Evolutionary conservation across 495 filamentous ascomycete species (phyloP), one percentile per base, ranked within the genome.

Genomic region (Penicillium crystallinum): DNA sequence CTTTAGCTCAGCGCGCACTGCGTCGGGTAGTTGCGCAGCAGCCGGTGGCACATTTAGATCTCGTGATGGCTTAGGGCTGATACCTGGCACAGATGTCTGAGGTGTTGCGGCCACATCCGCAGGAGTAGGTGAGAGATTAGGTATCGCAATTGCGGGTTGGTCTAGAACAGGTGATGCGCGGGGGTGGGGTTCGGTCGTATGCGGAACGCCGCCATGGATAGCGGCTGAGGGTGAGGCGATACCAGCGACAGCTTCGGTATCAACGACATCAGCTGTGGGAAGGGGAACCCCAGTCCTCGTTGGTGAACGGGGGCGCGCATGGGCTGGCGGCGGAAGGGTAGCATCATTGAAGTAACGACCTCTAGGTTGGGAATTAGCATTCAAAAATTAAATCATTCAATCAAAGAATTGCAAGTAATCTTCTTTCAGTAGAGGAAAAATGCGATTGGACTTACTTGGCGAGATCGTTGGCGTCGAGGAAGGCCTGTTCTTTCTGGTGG

Each of bases 391-490:
- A 52, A 42, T 34, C 49, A 19, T 42, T 49, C 45, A 49, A 19
- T 54, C n/a, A 42, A 57, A 53, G 43, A 21, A 45, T 56, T 49
- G 52, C 18, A 52, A 48, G 19, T 52, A 38, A 50, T 44, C 41
- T 36, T 44, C 29, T 7, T 34, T 50, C 14, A 47, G 56, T 56
- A 53, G 37, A 54, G 46, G 39, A 46, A 45, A 14, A 41, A 30
- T 17, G 25, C 19, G 49, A 64, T 49, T 21, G 39, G 22, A 81
- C 86, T 71, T 83, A 95, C 91, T 84, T 83, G 46, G 82, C 60
- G 48, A 95, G 82, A 57, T 91, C 86, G 69, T 83, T 85, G 53
- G 78, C 79, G 52, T 88, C 79, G 36, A 96, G 77, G 57, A 91
- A 93, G 27, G 68, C 71, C 49, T 66, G 64, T 68, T 83, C 78